These are phyloP conservation scores for Jatropha podagrica DNA, from an alignment of 441 rosid genomes.

Conservation along the genomic window DNA sequence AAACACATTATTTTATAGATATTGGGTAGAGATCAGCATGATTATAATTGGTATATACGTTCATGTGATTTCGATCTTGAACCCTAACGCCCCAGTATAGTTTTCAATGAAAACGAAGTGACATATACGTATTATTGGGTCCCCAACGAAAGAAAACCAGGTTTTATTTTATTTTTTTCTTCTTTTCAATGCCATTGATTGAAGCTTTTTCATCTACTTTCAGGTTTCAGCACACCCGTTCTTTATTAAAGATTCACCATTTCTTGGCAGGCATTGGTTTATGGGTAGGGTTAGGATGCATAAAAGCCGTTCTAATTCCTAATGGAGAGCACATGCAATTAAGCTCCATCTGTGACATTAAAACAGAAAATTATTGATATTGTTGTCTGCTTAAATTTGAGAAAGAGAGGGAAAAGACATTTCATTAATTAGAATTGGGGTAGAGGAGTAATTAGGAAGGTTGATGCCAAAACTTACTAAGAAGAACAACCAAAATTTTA, in stretches of 20 bases:
- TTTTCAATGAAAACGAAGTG: background rate
- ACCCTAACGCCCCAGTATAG: background rate
- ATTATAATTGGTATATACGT: background rate
- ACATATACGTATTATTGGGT: background rate
- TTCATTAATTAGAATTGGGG: background rate
- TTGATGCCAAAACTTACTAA: background rate
- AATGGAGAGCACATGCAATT: background rate
- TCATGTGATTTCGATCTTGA: constrained; percentile 17
- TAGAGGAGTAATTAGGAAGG: background rate
- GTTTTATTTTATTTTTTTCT: background rate
- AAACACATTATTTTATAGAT: constrained; percentile 17
- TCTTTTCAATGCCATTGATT: constrained; percentile 20
- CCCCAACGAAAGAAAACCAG: background rate
- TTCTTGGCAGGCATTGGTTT: background rate
- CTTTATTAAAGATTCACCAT: constrained; percentile 12
- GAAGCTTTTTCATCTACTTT: constrained; percentile 22
- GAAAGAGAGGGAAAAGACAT: background rate
- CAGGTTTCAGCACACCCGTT: background rate
- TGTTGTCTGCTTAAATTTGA: too few relatives aligned
- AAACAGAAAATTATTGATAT: too few relatives aligned
- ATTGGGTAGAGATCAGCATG: constrained; percentile 17
- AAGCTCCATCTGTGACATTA: background rate
- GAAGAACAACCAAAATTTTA: background rate
- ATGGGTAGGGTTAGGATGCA: background rate
- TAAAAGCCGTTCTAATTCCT: constrained; percentile 2